Conservation (phyloP, 83 land plant genomes). For the Thuja plicata region DNA sequence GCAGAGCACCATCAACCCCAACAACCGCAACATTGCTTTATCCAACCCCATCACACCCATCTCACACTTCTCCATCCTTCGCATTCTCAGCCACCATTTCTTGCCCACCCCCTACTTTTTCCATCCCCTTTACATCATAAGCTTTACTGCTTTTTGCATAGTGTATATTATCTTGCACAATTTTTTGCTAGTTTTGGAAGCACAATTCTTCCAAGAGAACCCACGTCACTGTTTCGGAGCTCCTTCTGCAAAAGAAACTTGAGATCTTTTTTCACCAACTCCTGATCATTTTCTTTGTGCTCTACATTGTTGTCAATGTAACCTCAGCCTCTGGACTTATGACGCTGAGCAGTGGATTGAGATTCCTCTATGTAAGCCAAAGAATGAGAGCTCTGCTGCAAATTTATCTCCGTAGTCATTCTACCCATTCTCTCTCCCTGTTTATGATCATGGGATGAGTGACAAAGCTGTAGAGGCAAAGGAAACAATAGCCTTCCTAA, state of each 20-base stretch:
- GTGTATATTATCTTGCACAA: too few species aligned
- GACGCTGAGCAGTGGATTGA: neutral
- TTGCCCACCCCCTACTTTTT: neutral
- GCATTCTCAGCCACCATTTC: conserved; percentile 10
- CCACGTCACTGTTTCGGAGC: conserved; percentile 77
- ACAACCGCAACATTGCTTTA: neutral
- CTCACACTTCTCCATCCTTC: neutral
- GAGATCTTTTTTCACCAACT: conserved; percentile 25
- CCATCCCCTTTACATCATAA: conserved; percentile 1
- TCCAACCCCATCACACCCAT: neutral
- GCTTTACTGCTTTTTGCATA: too few species aligned
- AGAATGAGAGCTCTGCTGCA: neutral
- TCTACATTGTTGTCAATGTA: neutral
- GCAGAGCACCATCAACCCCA: neutral
- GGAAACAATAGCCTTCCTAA: too few species aligned
- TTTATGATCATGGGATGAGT: too few species aligned
- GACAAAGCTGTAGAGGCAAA: too few species aligned
- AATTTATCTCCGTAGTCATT: neutral
- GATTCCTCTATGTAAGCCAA: neutral
- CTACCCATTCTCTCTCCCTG: neutral
- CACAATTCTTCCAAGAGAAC: conserved; percentile 70
- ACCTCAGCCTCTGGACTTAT: neutral
- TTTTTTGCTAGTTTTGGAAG: too few species aligned
- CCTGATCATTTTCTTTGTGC: neutral
- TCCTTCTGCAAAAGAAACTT: conserved; percentile 72